Evolutionary conservation across 2,329 filamentous ascomycete genomes (phyloP), one percentile per base, ranked within the genome.

Genomic region (Aspergillus thermomutatus): DNA sequence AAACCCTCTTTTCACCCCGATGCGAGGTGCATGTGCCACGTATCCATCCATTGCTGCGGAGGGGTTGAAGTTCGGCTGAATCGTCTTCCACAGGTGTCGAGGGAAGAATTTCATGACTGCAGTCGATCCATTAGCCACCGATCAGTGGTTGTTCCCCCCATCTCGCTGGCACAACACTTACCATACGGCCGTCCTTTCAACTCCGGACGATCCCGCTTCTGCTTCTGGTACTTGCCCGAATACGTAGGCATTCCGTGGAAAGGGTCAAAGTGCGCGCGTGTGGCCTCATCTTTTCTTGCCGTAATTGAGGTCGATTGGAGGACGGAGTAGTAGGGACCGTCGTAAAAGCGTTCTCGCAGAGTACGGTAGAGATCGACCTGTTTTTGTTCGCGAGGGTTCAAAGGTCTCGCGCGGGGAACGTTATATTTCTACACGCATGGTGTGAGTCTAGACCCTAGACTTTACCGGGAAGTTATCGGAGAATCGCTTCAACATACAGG

Each of bases 161-260:
- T 3, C 19, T 41, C 3, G 37, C 26, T 6, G 14, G 2, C 3
- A 2, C 23, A 26, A 27, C 54, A 76, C 79, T 70, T 67, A 84
- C 83, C 76, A 65, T 85, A 86, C 21, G 82, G 76, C 46, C 82
- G 72, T 23, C 77, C 80, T 49, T 78, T 76, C 21, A 87, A 71
- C 59, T 80, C 79, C 0, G 85, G 85, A 9, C 86, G 66, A 21
- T 75, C 79, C 57, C 82, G 75, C 62, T 79, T 79, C 64, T 83
- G 82, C 61, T 82, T 83, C 54, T 80, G 74, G 68, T 85, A 87
- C 64, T 80, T 82, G 53, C 82, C 77, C 17, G 80, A 80, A 66
- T 85, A 87, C 0, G 83, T 84, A 41, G 82, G 82, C 71, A 86
- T 86, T 54, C 83, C 82, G 46, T 81, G 78, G 64, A 87, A 87